Base-by-base conservation (phyloP, 768 basidiomycete species). In the Kwoniella dejecticola region DNA sequence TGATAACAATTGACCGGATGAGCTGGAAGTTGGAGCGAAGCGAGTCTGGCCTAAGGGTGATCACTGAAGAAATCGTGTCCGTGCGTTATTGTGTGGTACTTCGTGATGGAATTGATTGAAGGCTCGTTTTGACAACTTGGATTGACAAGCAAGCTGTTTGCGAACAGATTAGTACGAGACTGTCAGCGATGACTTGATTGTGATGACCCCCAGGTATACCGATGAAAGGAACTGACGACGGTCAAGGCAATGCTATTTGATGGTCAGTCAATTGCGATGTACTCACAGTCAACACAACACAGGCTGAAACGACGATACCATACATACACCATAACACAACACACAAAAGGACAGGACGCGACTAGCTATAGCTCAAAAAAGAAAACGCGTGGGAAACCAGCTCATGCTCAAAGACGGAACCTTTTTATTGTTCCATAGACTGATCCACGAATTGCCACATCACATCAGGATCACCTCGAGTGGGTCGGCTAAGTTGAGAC, bases 41-140 rank as follows among this genome's bases (percentile, higher is more conserved):
- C n/a, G n/a, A n/a, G n/a, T n/a, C n/a, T n/a, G n/a, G n/a, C n/a
- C n/a, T n/a, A n/a, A 52, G n/a, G 7, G 31, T 17, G 29, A 36
- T 40, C 36, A 31, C 11, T 52, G 31, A 29, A 52, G 52, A 42
- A 40, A 40, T 24, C 40, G 40, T 41, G 53, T 55, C 53, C 41
- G 53, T 27, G 53, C 53, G 53, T 42, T 41, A 44, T 44, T 26
- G 19, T 13, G 24, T n/a, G n/a, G n/a, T n/a, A n/a, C n/a, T 40
- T 12, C 21, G 40, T 40, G 23, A 40, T 5, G 7, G 24, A 48
- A 38, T 40, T 41, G 40, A 53, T 53, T 38, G 19, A 53, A 33
- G 41, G 41, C 52, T 41, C 36, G 33, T 29, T 23, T 8, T n/a
- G 12, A 42, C 11, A 15, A 30, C 5, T 47, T 19, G 11, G 24